Evolutionary conservation across 2,329 filamentous ascomycete genomes (phyloP).

Genomic region (Apiospora arundinis): DNA sequence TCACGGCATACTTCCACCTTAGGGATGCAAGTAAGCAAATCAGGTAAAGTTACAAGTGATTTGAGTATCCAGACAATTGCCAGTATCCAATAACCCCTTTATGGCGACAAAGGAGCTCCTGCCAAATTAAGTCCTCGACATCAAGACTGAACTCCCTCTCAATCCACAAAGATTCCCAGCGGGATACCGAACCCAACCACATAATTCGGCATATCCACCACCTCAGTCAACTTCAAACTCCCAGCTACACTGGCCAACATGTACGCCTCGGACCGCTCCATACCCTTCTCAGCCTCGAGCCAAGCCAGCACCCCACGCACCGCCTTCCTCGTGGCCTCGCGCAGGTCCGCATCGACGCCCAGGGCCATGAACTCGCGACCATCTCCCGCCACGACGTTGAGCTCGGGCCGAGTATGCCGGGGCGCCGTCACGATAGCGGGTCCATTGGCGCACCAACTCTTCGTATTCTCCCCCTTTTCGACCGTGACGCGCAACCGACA

Average conservation of each 20-base stretch:
- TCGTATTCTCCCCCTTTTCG: constrained; percentile 42
- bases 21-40: not conserved
- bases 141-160: not conserved
- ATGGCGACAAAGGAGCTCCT: too few relatives aligned
- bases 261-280: constrained; percentile 55
- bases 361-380: constrained; percentile 52
- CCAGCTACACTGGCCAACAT: constrained; percentile 58
- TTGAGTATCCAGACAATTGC: too few relatives aligned
- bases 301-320: constrained; percentile 55
- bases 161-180: constrained; percentile 49
- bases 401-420: constrained; percentile 33
- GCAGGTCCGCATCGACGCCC: constrained; percentile 53
- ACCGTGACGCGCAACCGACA: constrained; percentile 56
- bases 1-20: not conserved
- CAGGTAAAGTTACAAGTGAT: too few relatives aligned
- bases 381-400: constrained; percentile 29
- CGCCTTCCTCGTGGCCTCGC: constrained; percentile 55
- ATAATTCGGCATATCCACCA: constrained; percentile 61
- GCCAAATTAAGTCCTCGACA: too few relatives aligned
- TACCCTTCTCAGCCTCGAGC: constrained; percentile 52
- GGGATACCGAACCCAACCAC: constrained; percentile 57
- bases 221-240: constrained; percentile 57
- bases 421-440: constrained; percentile 54
- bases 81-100: too few relatives aligned
- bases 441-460: constrained; percentile 51